Evolutionary conservation across 1,284 basidiomycete species (phyloP).

Genomic region (Salmacisia buchloeana): DNA sequence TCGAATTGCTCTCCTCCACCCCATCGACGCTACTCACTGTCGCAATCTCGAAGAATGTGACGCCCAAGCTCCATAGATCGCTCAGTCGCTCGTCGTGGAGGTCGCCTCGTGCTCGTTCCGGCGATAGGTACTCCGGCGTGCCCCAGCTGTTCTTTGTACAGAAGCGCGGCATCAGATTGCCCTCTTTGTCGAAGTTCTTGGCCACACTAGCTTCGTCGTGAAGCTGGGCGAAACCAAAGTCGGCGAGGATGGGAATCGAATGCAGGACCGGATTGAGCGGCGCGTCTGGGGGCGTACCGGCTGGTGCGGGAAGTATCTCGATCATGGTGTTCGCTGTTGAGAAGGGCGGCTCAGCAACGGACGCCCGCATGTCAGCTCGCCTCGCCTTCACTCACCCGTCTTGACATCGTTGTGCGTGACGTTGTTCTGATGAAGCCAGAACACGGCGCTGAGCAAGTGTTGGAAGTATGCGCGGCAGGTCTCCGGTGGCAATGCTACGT

Average conservation of each 20-base stretch:
- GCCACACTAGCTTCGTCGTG: constrained; percentile 27
- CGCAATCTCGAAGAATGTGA: constrained; percentile 42
- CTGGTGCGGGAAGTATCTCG: constrained; percentile 9
- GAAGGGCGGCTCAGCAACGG: no score
- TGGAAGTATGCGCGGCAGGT: constrained; percentile 30
- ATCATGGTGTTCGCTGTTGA: constrained; percentile 14
- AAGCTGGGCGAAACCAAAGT: constrained; percentile 41
- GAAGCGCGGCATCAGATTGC: constrained; percentile 14
- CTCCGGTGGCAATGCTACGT: constrained; percentile 29
- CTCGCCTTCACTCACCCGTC: constrained; percentile 35
- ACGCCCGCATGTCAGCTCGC: no score
- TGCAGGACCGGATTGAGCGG: constrained; percentile 13
- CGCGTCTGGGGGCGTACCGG: constrained; percentile 9
- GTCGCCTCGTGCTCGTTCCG: constrained; percentile 27
- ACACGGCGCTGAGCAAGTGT: constrained; percentile 27
- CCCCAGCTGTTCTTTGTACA: constrained; percentile 15
- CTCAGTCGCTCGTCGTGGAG: constrained; percentile 34
- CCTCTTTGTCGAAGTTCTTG: constrained; percentile 27
- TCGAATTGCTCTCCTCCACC: background rate
- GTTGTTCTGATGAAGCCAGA: constrained; percentile 34
- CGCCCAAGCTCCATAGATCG: constrained; percentile 40
- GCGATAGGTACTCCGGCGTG: constrained; percentile 31
- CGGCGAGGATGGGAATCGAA: constrained; percentile 12
- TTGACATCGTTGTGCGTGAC: constrained; percentile 42
- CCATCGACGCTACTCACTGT: constrained; percentile 9